Conservation (phyloP, 768 basidiomycete species). For the Mycena galopus region DNA sequence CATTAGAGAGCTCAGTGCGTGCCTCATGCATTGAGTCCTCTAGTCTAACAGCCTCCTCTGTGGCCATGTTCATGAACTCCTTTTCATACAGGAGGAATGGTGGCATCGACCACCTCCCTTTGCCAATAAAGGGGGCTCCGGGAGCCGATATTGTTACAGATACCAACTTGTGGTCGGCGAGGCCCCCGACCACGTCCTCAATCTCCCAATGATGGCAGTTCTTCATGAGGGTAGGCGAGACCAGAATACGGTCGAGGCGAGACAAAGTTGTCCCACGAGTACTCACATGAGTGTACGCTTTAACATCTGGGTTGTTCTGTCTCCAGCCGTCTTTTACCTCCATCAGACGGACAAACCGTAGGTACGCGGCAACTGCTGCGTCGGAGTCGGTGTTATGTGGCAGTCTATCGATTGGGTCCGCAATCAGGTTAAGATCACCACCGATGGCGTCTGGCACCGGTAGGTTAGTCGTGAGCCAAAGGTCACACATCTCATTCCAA, state of each 20-base stretch:
- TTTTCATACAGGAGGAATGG: neutral
- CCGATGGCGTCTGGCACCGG: constrained; percentile 13
- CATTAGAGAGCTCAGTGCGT: neutral
- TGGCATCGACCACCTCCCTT: neutral
- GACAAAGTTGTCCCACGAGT: neutral
- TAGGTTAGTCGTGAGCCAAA: constrained; percentile 11
- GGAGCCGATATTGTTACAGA: neutral
- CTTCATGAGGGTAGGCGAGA: too few species aligned
- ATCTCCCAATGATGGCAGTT: too few species aligned
- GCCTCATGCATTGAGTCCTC: too few species aligned
- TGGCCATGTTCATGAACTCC: neutral
- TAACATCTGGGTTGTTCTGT: neutral
- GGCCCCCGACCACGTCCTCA: too few species aligned
- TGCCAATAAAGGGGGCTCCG: neutral
- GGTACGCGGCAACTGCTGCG: too few species aligned
- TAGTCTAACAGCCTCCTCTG: too few species aligned
- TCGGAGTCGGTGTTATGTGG: neutral
- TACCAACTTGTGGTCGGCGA: too few species aligned
- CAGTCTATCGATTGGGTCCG: constrained; percentile 16
- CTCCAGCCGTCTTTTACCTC: neutral
- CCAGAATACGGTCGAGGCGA: too few species aligned
- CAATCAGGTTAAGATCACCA: constrained; percentile 42
- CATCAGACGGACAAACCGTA: neutral
- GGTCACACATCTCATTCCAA: constrained; percentile 27
- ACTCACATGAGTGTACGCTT: neutral